Base-by-base conservation (phyloP, 2,329 filamentous ascomycete genomes). In the Sporothrix globosa region DNA sequence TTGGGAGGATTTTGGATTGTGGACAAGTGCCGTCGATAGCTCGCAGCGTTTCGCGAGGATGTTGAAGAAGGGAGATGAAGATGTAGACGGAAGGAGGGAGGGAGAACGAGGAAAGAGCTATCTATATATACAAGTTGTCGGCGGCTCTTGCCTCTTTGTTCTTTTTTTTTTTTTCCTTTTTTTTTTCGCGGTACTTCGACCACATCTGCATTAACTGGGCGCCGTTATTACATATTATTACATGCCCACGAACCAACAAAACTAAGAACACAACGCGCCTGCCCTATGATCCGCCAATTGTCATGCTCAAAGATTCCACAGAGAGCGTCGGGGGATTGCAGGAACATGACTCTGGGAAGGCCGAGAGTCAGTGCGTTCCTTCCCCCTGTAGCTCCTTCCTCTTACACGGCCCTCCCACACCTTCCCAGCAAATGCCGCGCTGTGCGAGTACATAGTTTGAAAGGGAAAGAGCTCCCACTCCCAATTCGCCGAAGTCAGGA, bases 91-190 rank as follows among this genome's bases (percentile, higher is more conserved):
- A 13, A 66, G 7, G 17, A 48, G 44, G 14, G 60, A 63, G 19
- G n/a, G 14, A 14, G 46, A 24, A 41, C 11, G 41, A 53, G 46
- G 63, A 66, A 66, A 34, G 63, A 65, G 61, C 19, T 52, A 66
- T 52, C 27, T 66, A 53, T 66, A 66, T 66, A 66, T 66, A 66
- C 27, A 39, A 27, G 63, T 66, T 66, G 63, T 41, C 50, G 46
- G 46, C 21, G 13, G 44, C 46, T 39, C 46, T 66, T 66, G 44
- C 46, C 46, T 50, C 7, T 19, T 66, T 66, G 21, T 19, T 27
- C 52, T 13, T 24, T 34, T 48, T 24, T 24, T 54, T n/a, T 27
- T 67, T 19, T 30, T 30, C 27, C 13, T 54, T 46, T 54, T 44
- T 54, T 56, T 48, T 13, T 56, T 56, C n/a, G 4, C 44, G 34